Base-by-base conservation (phyloP, 345 rosid species). In the Corchorus olitorius region DNA sequence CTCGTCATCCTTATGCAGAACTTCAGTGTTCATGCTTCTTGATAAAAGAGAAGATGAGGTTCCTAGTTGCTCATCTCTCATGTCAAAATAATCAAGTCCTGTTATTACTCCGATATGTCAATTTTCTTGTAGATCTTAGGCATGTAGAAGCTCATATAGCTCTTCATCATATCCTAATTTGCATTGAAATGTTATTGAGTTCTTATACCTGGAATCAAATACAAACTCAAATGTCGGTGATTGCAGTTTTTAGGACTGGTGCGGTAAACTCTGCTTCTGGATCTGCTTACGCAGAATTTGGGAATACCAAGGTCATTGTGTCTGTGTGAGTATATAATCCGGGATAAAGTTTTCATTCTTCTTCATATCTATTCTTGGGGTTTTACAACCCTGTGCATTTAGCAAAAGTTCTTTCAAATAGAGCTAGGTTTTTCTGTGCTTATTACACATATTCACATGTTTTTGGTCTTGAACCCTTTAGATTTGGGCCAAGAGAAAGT, bases 401-500 rank as follows among this genome's bases (percentile, higher is more conserved):
- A 4, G 60, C 8, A 16, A 8, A 15, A 13, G 22, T 67, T 72
- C 43, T 12, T 64, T 50, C 61, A 61, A 41, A 20, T 34, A 4
- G 41, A 71, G 61, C 22, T 61, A 14, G 13, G 35, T 17, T 58
- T 69, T 76, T 39, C 27, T 64, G 50, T 19, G n/a, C 39, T 67
- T 22, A 5, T 45, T 37, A 5, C 65, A 8, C 15, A 5, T 33
- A 39, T 55, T 7, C 34, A 19, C 11, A 1, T 14, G 12, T 59
- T 13, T 27, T 70, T 19, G 35, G 10, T 56, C n/a, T 46, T 67
- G 20, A 61, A 56, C 48, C 33, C 43, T 60, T 76, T 85, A 96
- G 99, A 66, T 96, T 93, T 84, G 99, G 99, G 72, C 99, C 99
- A n/a, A 89, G 97, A 81, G 98, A 96, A 82, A 96, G 97, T 83